Conservation (phyloP, 73 alveolate species). For the Durusdinium trenchii region DNA sequence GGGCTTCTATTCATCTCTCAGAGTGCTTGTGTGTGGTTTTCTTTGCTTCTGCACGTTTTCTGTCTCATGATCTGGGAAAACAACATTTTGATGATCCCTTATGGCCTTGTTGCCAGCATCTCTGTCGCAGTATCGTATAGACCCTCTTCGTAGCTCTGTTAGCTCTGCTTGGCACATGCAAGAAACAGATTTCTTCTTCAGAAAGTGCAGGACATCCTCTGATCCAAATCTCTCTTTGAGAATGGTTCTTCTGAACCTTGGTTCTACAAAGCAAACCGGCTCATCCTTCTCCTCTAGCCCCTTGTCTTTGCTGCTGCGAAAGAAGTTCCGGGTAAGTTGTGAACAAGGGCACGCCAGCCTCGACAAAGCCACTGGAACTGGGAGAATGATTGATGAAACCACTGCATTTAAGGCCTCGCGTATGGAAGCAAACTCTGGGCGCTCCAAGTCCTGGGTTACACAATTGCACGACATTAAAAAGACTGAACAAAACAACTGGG, state of each 20-base stretch:
- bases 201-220: constrained; percentile 60
- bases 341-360: constrained; percentile 48
- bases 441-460: constrained; percentile 53
- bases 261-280: background rate
- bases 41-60: too few species aligned
- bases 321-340: background rate
- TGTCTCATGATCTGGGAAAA: too few species aligned
- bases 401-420: background rate
- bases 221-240: constrained; percentile 84
- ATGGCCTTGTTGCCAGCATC: too few species aligned
- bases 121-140: background rate
- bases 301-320: background rate
- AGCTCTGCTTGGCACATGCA: background rate
- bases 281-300: too few species aligned
- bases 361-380: background rate
- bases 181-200: constrained; percentile 40
- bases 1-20: too few species aligned
- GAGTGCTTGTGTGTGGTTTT: too few species aligned
- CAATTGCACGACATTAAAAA: background rate
- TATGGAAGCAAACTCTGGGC: constrained; percentile 34
- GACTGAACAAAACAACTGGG: too few species aligned
- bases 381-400: background rate
- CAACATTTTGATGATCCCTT: too few species aligned
- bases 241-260: constrained; percentile 69
- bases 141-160: background rate